Evolutionary conservation across 176 grass and related monocot species (phyloP).

Genomic region (Miscanthus lutarioriparius): DNA sequence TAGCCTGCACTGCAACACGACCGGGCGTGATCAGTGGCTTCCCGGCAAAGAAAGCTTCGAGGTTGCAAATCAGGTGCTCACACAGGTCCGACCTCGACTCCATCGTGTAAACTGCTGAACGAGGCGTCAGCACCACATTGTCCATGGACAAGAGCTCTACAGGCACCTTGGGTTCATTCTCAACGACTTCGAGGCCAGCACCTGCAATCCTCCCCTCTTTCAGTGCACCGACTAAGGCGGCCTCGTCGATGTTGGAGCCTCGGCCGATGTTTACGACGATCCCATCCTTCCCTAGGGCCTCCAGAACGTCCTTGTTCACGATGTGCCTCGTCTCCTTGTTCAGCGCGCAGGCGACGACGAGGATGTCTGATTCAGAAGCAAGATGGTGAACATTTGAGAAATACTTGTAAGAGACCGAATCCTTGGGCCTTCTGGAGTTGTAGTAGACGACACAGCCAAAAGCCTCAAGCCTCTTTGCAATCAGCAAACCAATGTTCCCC

Average conservation of each 20-base stretch:
- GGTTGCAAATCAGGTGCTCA: conserved; percentile 37
- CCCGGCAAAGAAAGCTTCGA: conserved; percentile 56
- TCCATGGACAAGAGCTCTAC: conserved; percentile 50
- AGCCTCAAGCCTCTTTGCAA: conserved; percentile 57
- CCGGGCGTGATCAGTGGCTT: conserved; percentile 29
- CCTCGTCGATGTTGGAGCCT: conserved; percentile 47
- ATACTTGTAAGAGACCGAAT: conserved; percentile 18
- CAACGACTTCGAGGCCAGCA: conserved; percentile 61
- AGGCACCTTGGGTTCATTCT: conserved; percentile 48
- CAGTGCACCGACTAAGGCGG: conserved; percentile 30
- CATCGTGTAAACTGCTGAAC: conserved; percentile 16
- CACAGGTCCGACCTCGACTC: conserved; percentile 18
- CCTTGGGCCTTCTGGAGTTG: conserved; percentile 42
- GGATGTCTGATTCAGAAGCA: conserved; percentile 36
- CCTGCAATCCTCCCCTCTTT: conserved; percentile 39
- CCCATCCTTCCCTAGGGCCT: conserved; percentile 49
- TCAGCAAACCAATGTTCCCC: conserved; percentile 49
- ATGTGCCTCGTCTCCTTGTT: conserved; percentile 47
- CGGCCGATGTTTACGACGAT: conserved; percentile 56
- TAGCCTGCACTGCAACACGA: too few relatives aligned
- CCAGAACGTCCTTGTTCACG: conserved; percentile 41
- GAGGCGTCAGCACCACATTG: conserved; percentile 57
- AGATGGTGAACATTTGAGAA: conserved; percentile 19
- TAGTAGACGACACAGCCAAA: conserved; percentile 55
- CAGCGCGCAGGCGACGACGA: conserved; percentile 33